phyloP scores from a whole-genome alignment of 495 filamentous ascomycete genomes.

The Cryomyces minteri region DNA sequence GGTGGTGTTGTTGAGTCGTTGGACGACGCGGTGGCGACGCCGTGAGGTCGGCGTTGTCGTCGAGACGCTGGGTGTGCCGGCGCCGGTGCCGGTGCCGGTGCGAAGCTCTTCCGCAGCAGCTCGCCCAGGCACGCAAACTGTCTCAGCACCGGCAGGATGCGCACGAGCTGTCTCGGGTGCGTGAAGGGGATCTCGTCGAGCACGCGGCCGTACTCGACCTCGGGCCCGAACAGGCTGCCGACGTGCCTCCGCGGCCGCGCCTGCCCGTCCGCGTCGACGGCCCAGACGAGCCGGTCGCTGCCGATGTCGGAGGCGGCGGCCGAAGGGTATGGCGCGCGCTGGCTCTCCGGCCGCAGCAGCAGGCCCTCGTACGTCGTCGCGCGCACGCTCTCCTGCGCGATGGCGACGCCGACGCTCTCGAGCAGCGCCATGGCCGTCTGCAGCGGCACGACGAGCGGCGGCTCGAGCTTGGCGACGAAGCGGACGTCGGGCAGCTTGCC shows the following conservation, averaged over 20 bases:
- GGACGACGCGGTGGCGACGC: no score
- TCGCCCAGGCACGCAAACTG: no score
- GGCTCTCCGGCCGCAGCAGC: conserved; percentile 27
- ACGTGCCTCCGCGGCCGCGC: conserved; percentile 23
- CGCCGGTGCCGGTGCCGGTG: no score
- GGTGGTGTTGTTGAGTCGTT: not conserved
- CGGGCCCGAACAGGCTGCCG: conserved; percentile 53
- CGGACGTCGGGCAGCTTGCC: conserved; percentile 51
- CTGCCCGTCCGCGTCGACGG: conserved; percentile 15
- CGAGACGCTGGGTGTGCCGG: no score
- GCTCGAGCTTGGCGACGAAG: conserved; percentile 72
- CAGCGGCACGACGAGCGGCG: conserved; percentile 59
- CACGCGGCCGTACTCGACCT: conserved; percentile 41
- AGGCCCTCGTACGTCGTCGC: conserved; percentile 46
- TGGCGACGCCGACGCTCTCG: conserved; percentile 34
- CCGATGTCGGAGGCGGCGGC: conserved; percentile 12
- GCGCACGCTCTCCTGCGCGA: conserved; percentile 33
- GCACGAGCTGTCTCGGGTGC: conserved; percentile 69
- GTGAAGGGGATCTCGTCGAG: conserved; percentile 62
- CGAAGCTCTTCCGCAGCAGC: no score
- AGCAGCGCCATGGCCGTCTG: conserved; percentile 48
- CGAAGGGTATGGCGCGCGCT: conserved; percentile 16
- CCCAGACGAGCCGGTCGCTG: conserved; percentile 17
- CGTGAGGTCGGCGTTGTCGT: no score
- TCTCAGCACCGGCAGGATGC: conserved; percentile 37